These are phyloP conservation scores for Plasmodium cynomolgi DNA, from an alignment of 169 alveolate species.

Conservation along the genomic window DNA sequence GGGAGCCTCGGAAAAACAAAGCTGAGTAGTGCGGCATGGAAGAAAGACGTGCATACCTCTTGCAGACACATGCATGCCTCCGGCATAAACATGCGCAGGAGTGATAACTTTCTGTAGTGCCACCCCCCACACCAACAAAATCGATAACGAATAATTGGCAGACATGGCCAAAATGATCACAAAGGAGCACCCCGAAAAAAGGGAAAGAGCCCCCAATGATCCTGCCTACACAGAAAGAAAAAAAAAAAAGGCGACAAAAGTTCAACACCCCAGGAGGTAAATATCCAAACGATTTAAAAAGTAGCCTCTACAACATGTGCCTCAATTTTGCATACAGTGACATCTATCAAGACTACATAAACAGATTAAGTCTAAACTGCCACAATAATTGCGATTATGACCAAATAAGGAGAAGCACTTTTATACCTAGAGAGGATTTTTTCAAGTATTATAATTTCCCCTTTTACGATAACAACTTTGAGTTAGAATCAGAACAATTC, in stretches of 20 bases:
- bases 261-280: neutral
- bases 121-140: neutral
- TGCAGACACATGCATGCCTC: neutral
- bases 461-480: conserved; percentile 50
- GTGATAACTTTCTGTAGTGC: neutral
- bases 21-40: neutral
- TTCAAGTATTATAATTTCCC: conserved; percentile 56
- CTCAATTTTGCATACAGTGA: conserved; percentile 54
- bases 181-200: neutral
- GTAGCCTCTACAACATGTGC: conserved; percentile 24
- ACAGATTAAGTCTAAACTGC: conserved; percentile 32
- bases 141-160: neutral
- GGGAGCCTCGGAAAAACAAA: neutral
- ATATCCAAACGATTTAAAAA: conserved; percentile 27
- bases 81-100: neutral
- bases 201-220: neutral
- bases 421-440: conserved; percentile 58
- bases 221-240: neutral
- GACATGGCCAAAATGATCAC: neutral
- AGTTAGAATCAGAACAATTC: conserved; percentile 39
- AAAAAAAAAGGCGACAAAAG: neutral
- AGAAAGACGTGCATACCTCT: neutral
- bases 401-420: conserved; percentile 42
- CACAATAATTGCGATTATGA: conserved; percentile 72
- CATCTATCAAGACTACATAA: conserved; percentile 71